Evolutionary conservation across 2,329 filamentous ascomycete species (phyloP).

Genomic region (Fusarium tuaranense): DNA sequence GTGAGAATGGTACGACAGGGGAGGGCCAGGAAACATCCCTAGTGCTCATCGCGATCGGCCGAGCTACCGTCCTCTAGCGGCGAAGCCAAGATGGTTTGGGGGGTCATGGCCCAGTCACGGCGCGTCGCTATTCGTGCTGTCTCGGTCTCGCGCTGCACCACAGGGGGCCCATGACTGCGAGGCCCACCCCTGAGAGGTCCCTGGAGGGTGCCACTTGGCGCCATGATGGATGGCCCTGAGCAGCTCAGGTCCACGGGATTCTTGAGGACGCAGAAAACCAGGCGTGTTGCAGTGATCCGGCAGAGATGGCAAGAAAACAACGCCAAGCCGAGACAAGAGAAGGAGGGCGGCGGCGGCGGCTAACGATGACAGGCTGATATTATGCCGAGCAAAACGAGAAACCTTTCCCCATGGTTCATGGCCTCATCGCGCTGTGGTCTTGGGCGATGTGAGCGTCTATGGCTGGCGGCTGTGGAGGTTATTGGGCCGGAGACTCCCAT

Average conservation of each 20-base stretch:
- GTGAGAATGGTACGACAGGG: conserved; percentile 14
- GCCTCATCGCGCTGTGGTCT: not conserved
- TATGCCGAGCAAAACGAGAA: conserved; percentile 1
- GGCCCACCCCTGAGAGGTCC: conserved; percentile 17
- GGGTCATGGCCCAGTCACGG: conserved; percentile 23
- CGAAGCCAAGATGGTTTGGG: conserved; percentile 40
- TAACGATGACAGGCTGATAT: conserved; percentile 11
- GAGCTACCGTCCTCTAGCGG: conserved; percentile 41
- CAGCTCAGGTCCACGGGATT: not conserved
- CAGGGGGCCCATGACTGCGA: conserved; percentile 14
- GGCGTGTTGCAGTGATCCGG: conserved; percentile 1
- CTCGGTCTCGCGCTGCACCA: not conserved
- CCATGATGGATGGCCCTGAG: not conserved
- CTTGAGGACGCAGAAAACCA: not conserved
- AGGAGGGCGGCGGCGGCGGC: conserved; percentile 1
- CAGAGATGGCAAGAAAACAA: conserved; percentile 17
- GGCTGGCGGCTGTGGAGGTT: not conserved
- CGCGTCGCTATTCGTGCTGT: conserved; percentile 15
- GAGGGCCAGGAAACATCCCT: conserved; percentile 17
- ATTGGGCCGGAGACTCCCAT: conserved; percentile 4
- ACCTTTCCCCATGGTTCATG: not conserved
- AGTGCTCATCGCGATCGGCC: conserved; percentile 39
- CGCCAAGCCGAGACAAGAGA: conserved; percentile 27
- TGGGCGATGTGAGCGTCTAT: not conserved
- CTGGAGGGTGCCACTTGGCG: conserved; percentile 24